Percentiles rank a stretch among this genome's conserved stretches.
These are phyloP conservation scores for Epichloe sibirici DNA, from an alignment of 2,329 filamentous ascomycete genomes.

Conservation along the genomic window DNA sequence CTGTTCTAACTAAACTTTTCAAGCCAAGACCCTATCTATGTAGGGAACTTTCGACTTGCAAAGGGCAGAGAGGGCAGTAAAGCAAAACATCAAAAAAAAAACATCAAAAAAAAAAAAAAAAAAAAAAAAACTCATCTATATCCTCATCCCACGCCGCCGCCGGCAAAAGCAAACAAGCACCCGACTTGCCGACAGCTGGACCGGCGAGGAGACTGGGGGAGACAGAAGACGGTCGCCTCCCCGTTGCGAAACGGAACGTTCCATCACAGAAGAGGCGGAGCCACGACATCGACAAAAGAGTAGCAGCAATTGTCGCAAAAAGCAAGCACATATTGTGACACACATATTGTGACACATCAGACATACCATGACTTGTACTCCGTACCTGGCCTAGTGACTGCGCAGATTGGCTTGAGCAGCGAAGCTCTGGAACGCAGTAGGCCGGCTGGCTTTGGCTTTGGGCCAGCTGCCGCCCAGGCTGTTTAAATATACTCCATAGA, in stretches of 20 bases:
- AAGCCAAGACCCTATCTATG: too few species aligned
- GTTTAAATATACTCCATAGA: background rate
- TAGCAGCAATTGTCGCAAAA: conserved; percentile 1
- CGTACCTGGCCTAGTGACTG: background rate
- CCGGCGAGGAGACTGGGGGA: background rate
- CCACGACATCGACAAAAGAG: background rate
- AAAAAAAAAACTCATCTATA: background rate
- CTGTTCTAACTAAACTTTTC: background rate
- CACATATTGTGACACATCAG: conserved; percentile 4
- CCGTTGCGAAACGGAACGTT: background rate
- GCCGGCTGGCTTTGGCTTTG: background rate
- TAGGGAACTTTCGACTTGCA: background rate
- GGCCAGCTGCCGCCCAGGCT: background rate
- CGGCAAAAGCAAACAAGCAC: background rate
- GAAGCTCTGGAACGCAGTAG: background rate
- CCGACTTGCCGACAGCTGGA: background rate
- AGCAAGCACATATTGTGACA: conserved; percentile 2
- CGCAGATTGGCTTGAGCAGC: background rate
- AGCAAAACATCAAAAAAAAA: too few species aligned
- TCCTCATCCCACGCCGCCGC: background rate
- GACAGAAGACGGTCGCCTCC: background rate
- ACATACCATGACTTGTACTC: background rate
- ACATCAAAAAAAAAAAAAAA: too few species aligned
- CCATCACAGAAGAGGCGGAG: background rate
- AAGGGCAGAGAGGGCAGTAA: background rate